Evolutionary conservation across 108 stramenopile species (phyloP), one percentile per base, ranked within the genome.

Genomic region (Fistulifera solaris): DNA sequence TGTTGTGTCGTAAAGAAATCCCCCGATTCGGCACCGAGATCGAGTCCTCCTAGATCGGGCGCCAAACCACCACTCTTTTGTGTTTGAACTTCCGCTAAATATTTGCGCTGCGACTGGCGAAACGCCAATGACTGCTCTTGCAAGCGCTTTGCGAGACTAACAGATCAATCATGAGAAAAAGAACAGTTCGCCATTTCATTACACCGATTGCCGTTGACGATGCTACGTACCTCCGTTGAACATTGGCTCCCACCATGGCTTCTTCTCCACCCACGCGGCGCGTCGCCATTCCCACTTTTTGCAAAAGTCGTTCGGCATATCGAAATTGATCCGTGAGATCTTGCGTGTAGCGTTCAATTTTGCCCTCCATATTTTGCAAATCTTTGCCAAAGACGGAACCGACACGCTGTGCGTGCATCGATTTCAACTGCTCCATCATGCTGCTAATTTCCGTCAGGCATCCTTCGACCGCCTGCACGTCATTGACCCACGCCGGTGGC

Each of bases 91-190:
- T 89, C 86, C 6, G 80, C 73, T 45, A 98, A 54, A 56, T 98
- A 99, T 43, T 95, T 93, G 27, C 96, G 87, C 58, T 99, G 99
- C 26, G 78, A 82, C 44, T 82, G 73, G 40, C 99, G 78, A 76
- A 99, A 99, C 17, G 75, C 70, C 14, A 80, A 74, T 18, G 83
- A 85, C 12, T 97, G 72, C 31, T 85, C 73, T 65, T 99, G 99
- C 28, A 98, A 72, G 59, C 94, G 87, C 56, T 86, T 87, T 23
- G 99, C 99, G 44, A 97, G 71, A 58, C 88, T 83, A 38, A 56
- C 13, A 18, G n/a, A 10, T 14, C 10, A 1, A 31, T 35, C 11
- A 40, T 40, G 12, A 40, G 14, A 14, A 40, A 14, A 14, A 40
- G 14, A 11, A 40, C 11, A 40, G 40, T 13, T 14, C 12, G 40